Base-by-base conservation (phyloP, 768 basidiomycete genomes). In the Trametes elegans region DNA sequence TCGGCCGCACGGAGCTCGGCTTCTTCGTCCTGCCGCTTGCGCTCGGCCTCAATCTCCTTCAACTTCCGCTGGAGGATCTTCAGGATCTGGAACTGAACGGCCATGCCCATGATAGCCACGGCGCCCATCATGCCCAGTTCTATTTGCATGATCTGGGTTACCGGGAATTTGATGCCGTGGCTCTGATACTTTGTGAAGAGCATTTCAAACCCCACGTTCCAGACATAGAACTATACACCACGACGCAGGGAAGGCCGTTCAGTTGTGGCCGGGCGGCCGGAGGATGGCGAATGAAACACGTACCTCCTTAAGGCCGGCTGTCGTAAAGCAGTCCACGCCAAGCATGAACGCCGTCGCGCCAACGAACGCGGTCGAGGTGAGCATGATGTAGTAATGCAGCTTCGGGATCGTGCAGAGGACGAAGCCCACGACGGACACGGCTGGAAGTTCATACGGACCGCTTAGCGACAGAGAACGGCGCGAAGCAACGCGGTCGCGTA, bases 241-340 rank as follows among this genome's bases (percentile, higher is more conserved):
- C 36, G 54, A 29, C 34, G 55, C 23, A 46, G 36, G 49, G 57
- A 62, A 45, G 64, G 57, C n/a, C n/a, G n/a, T n/a, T 53, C 36
- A 45, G 23, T 26, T 24, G 18, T 23, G 29, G 35, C 28, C 24
- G 32, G 46, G 39, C 23, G 23, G 31, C 31, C 21, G 27, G 36
- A 32, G 24, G 24, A 18, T 35, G 19, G 54, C 51, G 31, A 28
- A 42, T 32, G 43, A 14, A 16, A 34, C 3, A 72, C 72, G 62
- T 61, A 89, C 93, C 83, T 97, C 94, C 75, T 98, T 98, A 49
- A 98, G 79, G 19, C 90, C 90, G 6, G 89, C 91, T 16, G 90
- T 88, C 2, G 93, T 90, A 70, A 84, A 97, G 69, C 95, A 97
- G 71, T 98, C 95, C 34, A 97, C 84, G 18, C 96, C 96, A 13